Evolutionary conservation across 371 early-diverging fungal species (phyloP).

Genomic region (Actinomucor elegans): DNA sequence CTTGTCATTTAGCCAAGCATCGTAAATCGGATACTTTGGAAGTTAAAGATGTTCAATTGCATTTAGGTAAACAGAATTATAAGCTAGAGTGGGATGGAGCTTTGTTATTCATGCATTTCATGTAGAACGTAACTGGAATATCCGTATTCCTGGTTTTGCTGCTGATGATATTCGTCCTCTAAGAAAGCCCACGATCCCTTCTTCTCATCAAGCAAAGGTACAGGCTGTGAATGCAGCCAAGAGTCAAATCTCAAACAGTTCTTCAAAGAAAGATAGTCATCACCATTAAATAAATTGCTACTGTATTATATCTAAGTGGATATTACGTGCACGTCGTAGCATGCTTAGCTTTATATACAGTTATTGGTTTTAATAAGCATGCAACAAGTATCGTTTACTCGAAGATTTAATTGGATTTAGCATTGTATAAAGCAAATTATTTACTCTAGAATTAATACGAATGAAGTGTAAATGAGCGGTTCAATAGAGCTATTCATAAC

Average conservation of each 20-base stretch:
- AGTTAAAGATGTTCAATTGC: conserved; percentile 90
- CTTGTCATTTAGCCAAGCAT: conserved; percentile 90
- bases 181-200: conserved; percentile 64
- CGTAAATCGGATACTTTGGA: conserved; percentile 81
- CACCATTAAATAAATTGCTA: background rate
- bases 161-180: conserved; percentile 80
- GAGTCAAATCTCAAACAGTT: conserved; percentile 17
- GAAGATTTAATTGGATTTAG: no score
- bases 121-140: conserved; percentile 90
- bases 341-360: no score
- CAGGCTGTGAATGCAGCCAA: conserved; percentile 66
- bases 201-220: conserved; percentile 68
- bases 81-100: no score
- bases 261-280: background rate
- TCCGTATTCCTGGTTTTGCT: conserved; percentile 90
- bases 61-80: conserved; percentile 63
- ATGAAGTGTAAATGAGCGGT: no score
- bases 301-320: background rate
- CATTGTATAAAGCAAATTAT: no score
- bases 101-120: no score
- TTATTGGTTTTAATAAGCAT: no score
- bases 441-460: no score
- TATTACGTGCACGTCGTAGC: no score
- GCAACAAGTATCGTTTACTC: no score
- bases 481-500: no score